Percentiles rank a stretch among this genome's conserved stretches.
phyloP scores from a whole-genome alignment of 2,329 filamentous ascomycete species.

The Cordyceps fumosorosea region DNA sequence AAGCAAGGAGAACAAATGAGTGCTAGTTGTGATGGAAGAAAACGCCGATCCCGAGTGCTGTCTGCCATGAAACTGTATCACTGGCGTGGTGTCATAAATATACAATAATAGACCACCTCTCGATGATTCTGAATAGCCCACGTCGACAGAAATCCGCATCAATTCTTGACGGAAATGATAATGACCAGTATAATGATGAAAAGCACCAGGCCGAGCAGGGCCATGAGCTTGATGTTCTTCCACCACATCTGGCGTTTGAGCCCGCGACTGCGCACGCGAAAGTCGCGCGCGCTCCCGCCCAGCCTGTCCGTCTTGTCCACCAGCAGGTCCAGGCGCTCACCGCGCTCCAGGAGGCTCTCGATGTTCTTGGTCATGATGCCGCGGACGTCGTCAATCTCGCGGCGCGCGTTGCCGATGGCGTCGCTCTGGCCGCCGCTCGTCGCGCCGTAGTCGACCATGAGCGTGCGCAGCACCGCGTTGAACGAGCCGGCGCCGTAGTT shows the following conservation, averaged over 20 bases:
- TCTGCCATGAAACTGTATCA: neutral
- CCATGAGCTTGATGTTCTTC: slow-evolving; percentile 98
- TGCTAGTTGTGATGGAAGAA: neutral
- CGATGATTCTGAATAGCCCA: neutral
- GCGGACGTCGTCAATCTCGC: slow-evolving; percentile 86
- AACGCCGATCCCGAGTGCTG: slow-evolving; percentile 1
- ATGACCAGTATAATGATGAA: slow-evolving; percentile 50
- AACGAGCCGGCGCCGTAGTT: slow-evolving; percentile 88
- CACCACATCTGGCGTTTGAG: slow-evolving; percentile 97
- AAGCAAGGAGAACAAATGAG: neutral
- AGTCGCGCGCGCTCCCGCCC: slow-evolving; percentile 83
- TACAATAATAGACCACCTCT: neutral
- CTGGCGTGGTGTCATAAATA: neutral
- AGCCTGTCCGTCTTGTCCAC: slow-evolving; percentile 95
- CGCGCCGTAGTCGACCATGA: slow-evolving; percentile 82
- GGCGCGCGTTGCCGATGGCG: slow-evolving; percentile 73
- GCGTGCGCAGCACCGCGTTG: slow-evolving; percentile 66
- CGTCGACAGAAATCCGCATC: slow-evolving; percentile 9
- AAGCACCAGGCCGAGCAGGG: slow-evolving; percentile 64
- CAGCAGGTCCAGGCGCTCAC: slow-evolving; percentile 86
- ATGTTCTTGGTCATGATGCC: slow-evolving; percentile 97
- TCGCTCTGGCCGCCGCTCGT: slow-evolving; percentile 70
- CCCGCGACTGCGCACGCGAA: slow-evolving; percentile 77
- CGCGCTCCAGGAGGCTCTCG: slow-evolving; percentile 78
- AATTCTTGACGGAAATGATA: slow-evolving; percentile 46